Percentiles rank a stretch among this genome's conserved stretches.
Evolutionary conservation across 1,284 basidiomycete genomes (phyloP).

Genomic region (Athelia psychrophila): DNA sequence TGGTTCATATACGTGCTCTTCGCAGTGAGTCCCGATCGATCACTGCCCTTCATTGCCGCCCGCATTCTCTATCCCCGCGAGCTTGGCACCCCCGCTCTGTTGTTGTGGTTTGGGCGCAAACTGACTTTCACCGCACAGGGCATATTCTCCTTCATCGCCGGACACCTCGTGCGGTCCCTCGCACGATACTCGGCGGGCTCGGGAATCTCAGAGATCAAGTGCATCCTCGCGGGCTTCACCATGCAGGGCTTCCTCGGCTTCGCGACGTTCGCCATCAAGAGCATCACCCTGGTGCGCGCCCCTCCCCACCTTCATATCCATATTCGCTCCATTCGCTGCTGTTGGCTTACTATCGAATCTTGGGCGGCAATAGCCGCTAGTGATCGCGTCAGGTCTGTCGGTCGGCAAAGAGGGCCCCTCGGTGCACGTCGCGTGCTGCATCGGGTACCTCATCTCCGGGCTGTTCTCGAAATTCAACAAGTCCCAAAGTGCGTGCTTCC

Average conservation of each 20-base stretch:
- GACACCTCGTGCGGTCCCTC: slow-evolving; percentile 85
- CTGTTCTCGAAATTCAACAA: slow-evolving; percentile 81
- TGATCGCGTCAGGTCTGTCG: slow-evolving; percentile 96
- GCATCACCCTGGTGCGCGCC: slow-evolving; percentile 76
- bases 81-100: too few relatives aligned
- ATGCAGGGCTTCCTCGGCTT: slow-evolving; percentile 95
- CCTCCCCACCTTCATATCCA: slow-evolving; percentile 2
- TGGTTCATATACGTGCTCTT: slow-evolving; percentile 89
- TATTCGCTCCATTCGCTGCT: too few relatives aligned
- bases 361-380: slow-evolving; percentile 68
- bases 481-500: slow-evolving; percentile 75
- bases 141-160: slow-evolving; percentile 79
- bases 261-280: slow-evolving; percentile 90
- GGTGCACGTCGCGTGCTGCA: slow-evolving; percentile 95
- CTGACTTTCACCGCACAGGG: slow-evolving; percentile 41
- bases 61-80: too few relatives aligned
- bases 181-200: slow-evolving; percentile 97
- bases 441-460: slow-evolving; percentile 86
- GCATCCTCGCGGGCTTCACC: slow-evolving; percentile 94
- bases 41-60: slow-evolving; percentile 3
- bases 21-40: slow-evolving; percentile 58
- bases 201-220: slow-evolving; percentile 99
- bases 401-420: slow-evolving; percentile 99
- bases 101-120: not conserved
- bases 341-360: too few relatives aligned